These are phyloP conservation scores for Sporopachydermia lactativora DNA, from an alignment of 805 yeast species.

Conservation along the genomic window DNA sequence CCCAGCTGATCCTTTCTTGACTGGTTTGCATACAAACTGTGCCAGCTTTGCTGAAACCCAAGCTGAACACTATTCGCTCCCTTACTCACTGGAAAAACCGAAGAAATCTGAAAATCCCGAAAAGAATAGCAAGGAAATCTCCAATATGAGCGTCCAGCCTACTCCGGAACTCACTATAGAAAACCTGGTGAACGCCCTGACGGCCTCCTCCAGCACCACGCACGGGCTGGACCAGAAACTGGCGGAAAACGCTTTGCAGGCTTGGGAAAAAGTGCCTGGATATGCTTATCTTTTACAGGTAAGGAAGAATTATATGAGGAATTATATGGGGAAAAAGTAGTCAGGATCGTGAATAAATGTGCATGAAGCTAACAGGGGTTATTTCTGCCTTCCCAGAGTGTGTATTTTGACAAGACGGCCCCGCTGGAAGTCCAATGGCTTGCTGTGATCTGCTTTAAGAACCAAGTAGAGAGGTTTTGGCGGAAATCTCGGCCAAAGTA, in stretches of 20 bases:
- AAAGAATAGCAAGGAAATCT: too few species aligned
- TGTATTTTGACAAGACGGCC: constrained; percentile 43
- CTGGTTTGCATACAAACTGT: too few species aligned
- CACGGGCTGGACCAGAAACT: constrained; percentile 36
- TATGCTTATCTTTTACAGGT: constrained; percentile 43
- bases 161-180: constrained; percentile 15
- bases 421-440: constrained; percentile 71
- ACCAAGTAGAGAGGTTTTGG: constrained; percentile 81
- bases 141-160: constrained; percentile 3
- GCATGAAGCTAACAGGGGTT: too few species aligned
- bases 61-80: too few species aligned
- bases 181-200: constrained; percentile 25
- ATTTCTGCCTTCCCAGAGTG: constrained; percentile 27
- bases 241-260: constrained; percentile 57
- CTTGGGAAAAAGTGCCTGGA: constrained; percentile 55
- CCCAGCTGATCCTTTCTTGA: too few species aligned
- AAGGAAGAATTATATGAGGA: too few species aligned
- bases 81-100: too few species aligned
- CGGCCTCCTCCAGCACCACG: constrained; percentile 36
- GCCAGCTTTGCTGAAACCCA: too few species aligned
- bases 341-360: too few species aligned
- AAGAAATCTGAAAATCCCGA: too few species aligned
- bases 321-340: too few species aligned
- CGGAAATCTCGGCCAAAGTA: constrained; percentile 44
- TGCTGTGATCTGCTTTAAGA: constrained; percentile 77